phyloP scores from a whole-genome alignment of 2,329 filamentous ascomycete genomes.

The Claviceps fusiformis region DNA sequence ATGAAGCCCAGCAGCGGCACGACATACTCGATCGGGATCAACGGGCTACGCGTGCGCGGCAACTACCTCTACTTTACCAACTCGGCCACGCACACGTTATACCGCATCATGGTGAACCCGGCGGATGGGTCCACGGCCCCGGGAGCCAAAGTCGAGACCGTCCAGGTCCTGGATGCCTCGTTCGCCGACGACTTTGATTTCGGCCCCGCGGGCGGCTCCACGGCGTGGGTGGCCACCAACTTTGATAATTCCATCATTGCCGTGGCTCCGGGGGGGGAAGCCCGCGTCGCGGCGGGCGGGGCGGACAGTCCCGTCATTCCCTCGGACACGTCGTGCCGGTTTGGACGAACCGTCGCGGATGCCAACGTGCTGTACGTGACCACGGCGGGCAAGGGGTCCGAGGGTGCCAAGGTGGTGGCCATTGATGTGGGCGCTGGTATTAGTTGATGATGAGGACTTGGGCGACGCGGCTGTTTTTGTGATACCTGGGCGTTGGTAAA shows the following conservation, averaged over 20 bases:
- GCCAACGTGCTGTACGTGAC: conserved; percentile 3
- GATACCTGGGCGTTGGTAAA: no score
- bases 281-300: neutral
- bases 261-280: conserved; percentile 2
- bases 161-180: conserved; percentile 4
- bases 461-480: no score
- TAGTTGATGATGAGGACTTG: no score
- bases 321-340: neutral
- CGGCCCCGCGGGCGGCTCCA: neutral
- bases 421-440: neutral
- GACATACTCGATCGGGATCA: conserved; percentile 14
- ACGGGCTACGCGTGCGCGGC: conserved; percentile 26
- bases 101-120: conserved; percentile 8
- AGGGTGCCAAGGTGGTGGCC: neutral
- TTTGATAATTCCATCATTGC: conserved; percentile 6
- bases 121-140: neutral
- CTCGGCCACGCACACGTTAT: conserved; percentile 22
- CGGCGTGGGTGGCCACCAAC: conserved; percentile 9
- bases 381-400: neutral
- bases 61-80: conserved; percentile 35
- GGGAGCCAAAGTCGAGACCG: conserved; percentile 5
- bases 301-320: neutral
- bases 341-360: conserved; percentile 1
- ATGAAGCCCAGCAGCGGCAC: conserved; percentile 29
- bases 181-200: conserved; percentile 12